A percentile compares a stretch with the other conserved stretches of the same genome.
These are phyloP conservation scores for Peronospora farinosa DNA, from an alignment of 352 stramenopile species.

Conservation along the genomic window DNA sequence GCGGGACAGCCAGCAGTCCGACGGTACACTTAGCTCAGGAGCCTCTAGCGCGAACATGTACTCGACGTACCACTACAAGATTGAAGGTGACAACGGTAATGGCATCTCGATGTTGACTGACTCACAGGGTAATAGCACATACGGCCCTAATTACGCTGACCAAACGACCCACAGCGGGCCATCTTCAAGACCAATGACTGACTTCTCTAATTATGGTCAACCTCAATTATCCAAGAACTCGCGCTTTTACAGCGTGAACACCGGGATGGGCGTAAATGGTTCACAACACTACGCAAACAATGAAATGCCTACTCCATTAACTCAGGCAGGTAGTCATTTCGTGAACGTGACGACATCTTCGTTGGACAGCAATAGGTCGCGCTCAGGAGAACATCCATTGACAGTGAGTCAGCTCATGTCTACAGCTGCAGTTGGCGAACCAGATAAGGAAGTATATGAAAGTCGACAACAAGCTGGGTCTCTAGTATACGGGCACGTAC, in stretches of 20 bases:
- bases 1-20: slow-evolving; percentile 17
- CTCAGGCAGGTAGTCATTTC: slow-evolving; percentile 8
- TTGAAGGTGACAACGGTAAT: slow-evolving; percentile 13
- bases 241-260: slow-evolving; percentile 32
- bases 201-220: slow-evolving; percentile 27
- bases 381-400: slow-evolving; percentile 15
- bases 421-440: slow-evolving; percentile 13
- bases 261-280: slow-evolving; percentile 11
- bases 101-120: slow-evolving; percentile 23
- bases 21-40: slow-evolving; percentile 16
- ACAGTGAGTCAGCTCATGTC: slow-evolving; percentile 28
- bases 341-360: slow-evolving; percentile 27
- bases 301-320: background rate
- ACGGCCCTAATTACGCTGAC: slow-evolving; percentile 12
- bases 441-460: slow-evolving; percentile 13
- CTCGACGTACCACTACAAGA: slow-evolving; percentile 28
- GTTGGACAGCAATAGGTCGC: background rate
- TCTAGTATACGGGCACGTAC: slow-evolving; percentile 2
- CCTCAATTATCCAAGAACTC: slow-evolving; percentile 17
- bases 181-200: slow-evolving; percentile 21
- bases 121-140: slow-evolving; percentile 22
- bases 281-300: slow-evolving; percentile 12
- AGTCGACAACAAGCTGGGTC: slow-evolving; percentile 8
- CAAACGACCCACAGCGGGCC: slow-evolving; percentile 6
- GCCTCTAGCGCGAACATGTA: slow-evolving; percentile 17